These are phyloP conservation scores for Geopyxis carbonaria DNA, from an alignment of 495 filamentous ascomycete species.

Conservation along the genomic window DNA sequence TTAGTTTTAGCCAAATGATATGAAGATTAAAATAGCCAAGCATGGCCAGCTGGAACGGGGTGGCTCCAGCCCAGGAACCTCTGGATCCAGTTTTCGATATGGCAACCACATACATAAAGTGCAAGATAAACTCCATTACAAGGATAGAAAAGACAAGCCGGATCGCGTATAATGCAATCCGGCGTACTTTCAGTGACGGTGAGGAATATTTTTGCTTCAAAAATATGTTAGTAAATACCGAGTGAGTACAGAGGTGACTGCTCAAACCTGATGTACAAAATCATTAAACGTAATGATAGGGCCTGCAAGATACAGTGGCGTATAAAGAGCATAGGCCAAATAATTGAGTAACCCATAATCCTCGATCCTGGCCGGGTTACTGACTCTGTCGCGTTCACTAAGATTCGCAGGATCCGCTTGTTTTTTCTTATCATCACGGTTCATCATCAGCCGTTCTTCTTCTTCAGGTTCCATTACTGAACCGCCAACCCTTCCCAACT, in stretches of 20 bases:
- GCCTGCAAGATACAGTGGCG: constrained; percentile 79
- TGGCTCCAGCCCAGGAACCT: constrained; percentile 58
- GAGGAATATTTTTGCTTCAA: constrained; percentile 55
- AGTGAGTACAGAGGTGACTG: background rate
- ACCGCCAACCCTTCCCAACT: background rate
- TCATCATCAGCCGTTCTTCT: constrained; percentile 18
- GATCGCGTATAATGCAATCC: constrained; percentile 61
- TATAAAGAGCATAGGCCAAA: constrained; percentile 73
- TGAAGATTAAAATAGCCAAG: constrained; percentile 93
- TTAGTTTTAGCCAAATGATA: constrained; percentile 94
- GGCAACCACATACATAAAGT: constrained; percentile 84
- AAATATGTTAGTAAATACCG: constrained; percentile 48
- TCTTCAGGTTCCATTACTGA: constrained; percentile 34
- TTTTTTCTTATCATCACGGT: constrained; percentile 69
- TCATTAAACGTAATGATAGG: constrained; percentile 97
- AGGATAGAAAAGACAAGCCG: constrained; percentile 70
- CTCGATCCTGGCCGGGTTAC: constrained; percentile 46
- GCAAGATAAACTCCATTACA: constrained; percentile 84
- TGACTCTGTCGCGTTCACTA: constrained; percentile 72
- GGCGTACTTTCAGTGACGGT: constrained; percentile 43
- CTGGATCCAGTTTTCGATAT: constrained; percentile 65
- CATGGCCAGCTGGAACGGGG: constrained; percentile 72
- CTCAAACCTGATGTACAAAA: constrained; percentile 60
- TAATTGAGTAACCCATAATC: constrained; percentile 75
- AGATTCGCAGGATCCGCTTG: constrained; percentile 72